phyloP scores from a whole-genome alignment of 2,329 filamentous ascomycete genomes.

The Penicillium sp. region DNA sequence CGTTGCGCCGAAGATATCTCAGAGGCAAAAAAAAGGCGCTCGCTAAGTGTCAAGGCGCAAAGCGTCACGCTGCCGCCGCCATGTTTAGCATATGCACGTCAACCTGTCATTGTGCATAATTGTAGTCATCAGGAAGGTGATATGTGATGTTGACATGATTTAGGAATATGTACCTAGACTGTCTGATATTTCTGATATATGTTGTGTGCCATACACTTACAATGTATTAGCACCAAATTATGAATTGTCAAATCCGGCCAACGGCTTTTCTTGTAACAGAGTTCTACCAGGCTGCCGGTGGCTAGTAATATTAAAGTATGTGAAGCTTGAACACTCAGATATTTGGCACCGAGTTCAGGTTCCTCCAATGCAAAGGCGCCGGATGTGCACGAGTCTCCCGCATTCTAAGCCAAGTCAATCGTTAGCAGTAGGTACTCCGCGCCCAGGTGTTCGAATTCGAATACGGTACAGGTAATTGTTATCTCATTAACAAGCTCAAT shows the following conservation, averaged over 20 bases:
- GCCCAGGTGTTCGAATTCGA: no score
- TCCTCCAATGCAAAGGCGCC: slow-evolving; percentile 11
- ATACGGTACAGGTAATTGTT: neutral
- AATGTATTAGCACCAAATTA: neutral
- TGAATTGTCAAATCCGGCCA: neutral
- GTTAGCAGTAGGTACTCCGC: neutral
- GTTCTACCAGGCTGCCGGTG: neutral
- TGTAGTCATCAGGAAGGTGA: neutral
- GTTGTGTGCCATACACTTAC: neutral
- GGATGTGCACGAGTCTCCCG: neutral
- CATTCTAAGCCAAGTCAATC: neutral
- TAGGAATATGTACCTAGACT: neutral
- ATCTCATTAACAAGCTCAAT: neutral
- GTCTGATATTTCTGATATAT: neutral
- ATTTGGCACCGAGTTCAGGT: neutral
- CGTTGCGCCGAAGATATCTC: neutral
- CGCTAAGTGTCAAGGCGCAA: neutral
- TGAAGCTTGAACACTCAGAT: slow-evolving; percentile 7
- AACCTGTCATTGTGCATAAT: slow-evolving; percentile 1
- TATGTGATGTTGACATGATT: neutral
- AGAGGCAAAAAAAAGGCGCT: neutral
- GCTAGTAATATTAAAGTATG: neutral
- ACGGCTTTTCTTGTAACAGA: neutral
- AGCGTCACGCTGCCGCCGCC: neutral
- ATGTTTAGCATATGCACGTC: slow-evolving; percentile 5